phyloP scores from a whole-genome alignment of 768 basidiomycete species.

The Baorangia bicolor region DNA sequence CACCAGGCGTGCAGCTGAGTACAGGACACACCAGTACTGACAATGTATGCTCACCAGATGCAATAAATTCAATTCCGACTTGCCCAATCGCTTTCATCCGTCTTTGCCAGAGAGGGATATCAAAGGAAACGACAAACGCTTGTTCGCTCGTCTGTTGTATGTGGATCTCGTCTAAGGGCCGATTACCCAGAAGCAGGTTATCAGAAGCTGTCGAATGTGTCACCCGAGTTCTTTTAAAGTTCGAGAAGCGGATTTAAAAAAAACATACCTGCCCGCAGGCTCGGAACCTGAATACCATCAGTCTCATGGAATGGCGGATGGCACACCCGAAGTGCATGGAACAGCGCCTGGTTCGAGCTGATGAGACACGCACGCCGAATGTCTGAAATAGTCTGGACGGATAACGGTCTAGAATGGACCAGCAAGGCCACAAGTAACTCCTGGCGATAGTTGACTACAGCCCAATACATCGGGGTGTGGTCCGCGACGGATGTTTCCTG shows the following conservation, averaged over 20 bases:
- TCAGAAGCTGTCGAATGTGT: slow-evolving; percentile 36
- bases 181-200: slow-evolving; percentile 39
- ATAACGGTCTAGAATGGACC: slow-evolving; percentile 45
- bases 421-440: slow-evolving; percentile 51
- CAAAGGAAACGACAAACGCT: slow-evolving; percentile 52
- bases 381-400: slow-evolving; percentile 49
- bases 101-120: slow-evolving; percentile 60
- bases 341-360: slow-evolving; percentile 27
- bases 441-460: slow-evolving; percentile 34
- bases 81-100: slow-evolving; percentile 62
- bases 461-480: slow-evolving; percentile 34
- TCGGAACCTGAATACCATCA: slow-evolving; percentile 19
- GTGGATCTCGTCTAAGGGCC: slow-evolving; percentile 50
- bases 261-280: slow-evolving; percentile 16
- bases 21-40: not conserved
- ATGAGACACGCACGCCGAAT: slow-evolving; percentile 64
- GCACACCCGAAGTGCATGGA: slow-evolving; percentile 27
- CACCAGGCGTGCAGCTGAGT: not conserved
- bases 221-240: not conserved
- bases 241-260: slow-evolving; percentile 19
- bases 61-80: slow-evolving; percentile 68
- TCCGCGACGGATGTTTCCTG: slow-evolving; percentile 24
- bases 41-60: slow-evolving; percentile 25
- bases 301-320: slow-evolving; percentile 23
- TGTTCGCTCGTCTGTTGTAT: slow-evolving; percentile 49